Percentiles rank a stretch among this genome's conserved stretches.
Conservation (phyloP, 768 basidiomycete species). For the Russula earlei region DNA sequence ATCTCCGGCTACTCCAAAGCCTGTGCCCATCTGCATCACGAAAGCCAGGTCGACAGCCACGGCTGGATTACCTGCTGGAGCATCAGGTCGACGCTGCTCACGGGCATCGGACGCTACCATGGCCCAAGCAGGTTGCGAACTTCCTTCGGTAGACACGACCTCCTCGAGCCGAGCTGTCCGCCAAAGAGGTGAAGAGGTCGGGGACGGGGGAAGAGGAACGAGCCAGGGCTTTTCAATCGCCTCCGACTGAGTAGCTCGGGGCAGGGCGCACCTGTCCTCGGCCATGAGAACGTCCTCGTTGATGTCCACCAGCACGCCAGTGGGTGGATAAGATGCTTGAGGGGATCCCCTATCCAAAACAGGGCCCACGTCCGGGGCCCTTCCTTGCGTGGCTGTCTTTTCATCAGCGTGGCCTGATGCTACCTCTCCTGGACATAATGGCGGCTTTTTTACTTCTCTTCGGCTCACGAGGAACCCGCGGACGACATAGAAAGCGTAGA, state of each 20-base stretch:
- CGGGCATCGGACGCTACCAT: slow-evolving; percentile 5
- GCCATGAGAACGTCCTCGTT: slow-evolving; percentile 1
- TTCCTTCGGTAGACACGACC: not conserved
- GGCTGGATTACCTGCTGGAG: slow-evolving; percentile 31
- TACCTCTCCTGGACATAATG: not conserved
- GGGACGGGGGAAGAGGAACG: slow-evolving; percentile 17
- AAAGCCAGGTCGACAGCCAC: slow-evolving; percentile 53
- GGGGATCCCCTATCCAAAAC: not conserved
- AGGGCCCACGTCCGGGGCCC: not conserved
- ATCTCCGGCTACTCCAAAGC: slow-evolving; percentile 60
- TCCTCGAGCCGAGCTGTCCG: slow-evolving; percentile 17
- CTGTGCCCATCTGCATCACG: slow-evolving; percentile 70
- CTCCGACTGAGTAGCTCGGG: too few relatives aligned
- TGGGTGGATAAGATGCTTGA: not conserved
- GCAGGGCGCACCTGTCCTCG: not conserved
- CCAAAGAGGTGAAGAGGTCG: slow-evolving; percentile 20
- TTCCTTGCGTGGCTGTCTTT: slow-evolving; percentile 1
- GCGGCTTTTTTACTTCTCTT: slow-evolving; percentile 19
- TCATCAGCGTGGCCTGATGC: slow-evolving; percentile 7
- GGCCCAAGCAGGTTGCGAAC: slow-evolving; percentile 6
- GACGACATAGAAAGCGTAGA: slow-evolving; percentile 20
- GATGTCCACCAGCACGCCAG: slow-evolving; percentile 9
- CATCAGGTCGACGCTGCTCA: slow-evolving; percentile 20
- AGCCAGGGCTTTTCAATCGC: slow-evolving; percentile 13
- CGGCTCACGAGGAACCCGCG: slow-evolving; percentile 19